phyloP scores from a whole-genome alignment of 2,329 filamentous ascomycete genomes.

The Trichoderma koningii region DNA sequence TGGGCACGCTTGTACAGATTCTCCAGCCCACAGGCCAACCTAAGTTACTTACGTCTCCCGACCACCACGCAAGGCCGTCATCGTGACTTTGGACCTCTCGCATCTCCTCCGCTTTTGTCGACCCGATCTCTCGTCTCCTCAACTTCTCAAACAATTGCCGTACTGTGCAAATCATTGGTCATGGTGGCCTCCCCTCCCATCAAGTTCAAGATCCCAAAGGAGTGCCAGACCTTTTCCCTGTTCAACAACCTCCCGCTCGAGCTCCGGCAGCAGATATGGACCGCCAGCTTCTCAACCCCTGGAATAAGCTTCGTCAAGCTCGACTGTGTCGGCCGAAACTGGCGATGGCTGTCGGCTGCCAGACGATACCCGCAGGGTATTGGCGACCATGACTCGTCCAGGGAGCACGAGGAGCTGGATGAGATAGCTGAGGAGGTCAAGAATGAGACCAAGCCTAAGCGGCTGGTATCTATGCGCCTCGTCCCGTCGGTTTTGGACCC shows the following conservation, averaged over 20 bases:
- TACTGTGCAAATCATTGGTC: background rate
- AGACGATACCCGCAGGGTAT: slow-evolving; percentile 7
- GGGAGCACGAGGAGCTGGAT: slow-evolving; percentile 29
- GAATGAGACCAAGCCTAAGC: slow-evolving; percentile 31
- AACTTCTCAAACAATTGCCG: background rate
- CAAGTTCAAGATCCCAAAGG: slow-evolving; percentile 39
- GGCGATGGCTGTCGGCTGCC: slow-evolving; percentile 32
- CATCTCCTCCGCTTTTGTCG: background rate
- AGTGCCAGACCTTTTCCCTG: slow-evolving; percentile 38
- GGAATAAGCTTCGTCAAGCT: slow-evolving; percentile 43
- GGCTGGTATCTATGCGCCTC: slow-evolving; percentile 30
- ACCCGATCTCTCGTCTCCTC: background rate
- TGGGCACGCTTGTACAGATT: slow-evolving; percentile 10
- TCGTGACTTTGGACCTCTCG: background rate
- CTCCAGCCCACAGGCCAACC: background rate
- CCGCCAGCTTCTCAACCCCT: slow-evolving; percentile 36
- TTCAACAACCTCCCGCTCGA: slow-evolving; percentile 42
- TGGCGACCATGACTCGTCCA: slow-evolving; percentile 12
- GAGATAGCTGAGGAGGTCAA: slow-evolving; percentile 34
- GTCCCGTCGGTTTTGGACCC: slow-evolving; percentile 35
- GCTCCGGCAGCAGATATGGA: slow-evolving; percentile 43
- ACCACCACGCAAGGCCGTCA: background rate
- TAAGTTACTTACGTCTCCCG: background rate
- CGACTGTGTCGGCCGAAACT: slow-evolving; percentile 30
- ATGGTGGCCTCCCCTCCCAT: slow-evolving; percentile 27